Base-by-base conservation (phyloP, 2,329 filamentous ascomycete genomes). In the Fusarium sp. region DNA sequence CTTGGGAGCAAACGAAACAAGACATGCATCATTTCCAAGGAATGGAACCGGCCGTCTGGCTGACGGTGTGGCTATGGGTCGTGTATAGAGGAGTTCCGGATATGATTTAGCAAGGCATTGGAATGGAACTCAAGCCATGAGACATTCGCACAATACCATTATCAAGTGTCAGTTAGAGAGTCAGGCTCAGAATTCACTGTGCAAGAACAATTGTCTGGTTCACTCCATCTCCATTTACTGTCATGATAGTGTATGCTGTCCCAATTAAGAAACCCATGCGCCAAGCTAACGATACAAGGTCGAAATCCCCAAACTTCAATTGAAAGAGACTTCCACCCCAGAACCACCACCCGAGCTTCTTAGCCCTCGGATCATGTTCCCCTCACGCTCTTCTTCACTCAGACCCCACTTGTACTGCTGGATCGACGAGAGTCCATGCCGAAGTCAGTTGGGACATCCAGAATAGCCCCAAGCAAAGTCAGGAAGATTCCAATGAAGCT, bases 401-500 rank as follows among this genome's bases (percentile, higher is more conserved):
- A 70, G 24, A 3, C 22, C 22, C 56, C 40, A 58, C 35, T 40
- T 42, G 59, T 22, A 17, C 11, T 36, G 12, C 67, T 68, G 58
- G 46, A 14, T 62, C 38, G 49, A n/a, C 55, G 61, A 22, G 62
- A 40, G 29, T 36, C 22, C 56, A 33, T 10, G 46, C 16, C 5
- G 36, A 9, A 35, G 22, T 67, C 62, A 17, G 27, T 62, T 14
- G 67, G 73, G 22, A 46, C 61, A 49, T 75, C 75, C 14, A 77
- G 17, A 29, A 66, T 59, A 17, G 76, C 72, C 17, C 70, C 60
- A 6, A 75, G 2, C 38, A 77, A 63, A 29, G 74, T 66, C 40
- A 77, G 20, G 6, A 75, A 27, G 42, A 77, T 51, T 40, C 67
- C 77, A 17, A 79, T 12, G 6, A 75, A 12, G 29, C 78, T 80